Percentiles rank a stretch among this genome's conserved stretches.
Evolutionary conservation across 2,329 filamentous ascomycete species (phyloP).

Genomic region (Fusarium sp.): DNA sequence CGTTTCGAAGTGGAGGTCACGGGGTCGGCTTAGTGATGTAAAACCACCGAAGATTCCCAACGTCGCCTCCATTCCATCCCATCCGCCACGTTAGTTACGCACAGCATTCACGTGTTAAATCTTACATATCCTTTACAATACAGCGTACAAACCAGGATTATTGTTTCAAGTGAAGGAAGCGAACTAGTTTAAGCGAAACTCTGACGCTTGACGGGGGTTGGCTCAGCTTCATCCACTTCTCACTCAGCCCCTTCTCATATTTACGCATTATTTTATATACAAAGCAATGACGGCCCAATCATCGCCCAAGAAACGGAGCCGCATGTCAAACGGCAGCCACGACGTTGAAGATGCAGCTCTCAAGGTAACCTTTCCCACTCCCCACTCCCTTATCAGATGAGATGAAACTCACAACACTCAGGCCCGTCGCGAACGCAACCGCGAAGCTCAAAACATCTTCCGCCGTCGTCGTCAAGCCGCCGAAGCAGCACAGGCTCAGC

Average conservation of each 20-base stretch:
- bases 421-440: slow-evolving; percentile 51
- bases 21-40: slow-evolving; percentile 36
- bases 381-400: background rate
- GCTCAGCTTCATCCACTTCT: background rate
- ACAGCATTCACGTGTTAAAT: no score
- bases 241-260: background rate
- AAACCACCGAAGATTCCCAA: slow-evolving; percentile 33
- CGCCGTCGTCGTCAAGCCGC: slow-evolving; percentile 50
- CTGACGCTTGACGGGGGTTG: no score
- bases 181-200: no score
- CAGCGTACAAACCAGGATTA: no score
- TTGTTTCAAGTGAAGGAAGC: no score
- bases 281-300: slow-evolving; percentile 35
- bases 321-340: slow-evolving; percentile 35
- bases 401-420: slow-evolving; percentile 30
- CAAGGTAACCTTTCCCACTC: slow-evolving; percentile 30
- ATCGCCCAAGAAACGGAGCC: slow-evolving; percentile 42
- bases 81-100: slow-evolving; percentile 7
- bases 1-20: slow-evolving; percentile 14
- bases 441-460: slow-evolving; percentile 52
- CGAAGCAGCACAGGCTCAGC: slow-evolving; percentile 48
- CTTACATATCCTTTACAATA: no score
- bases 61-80: slow-evolving; percentile 22
- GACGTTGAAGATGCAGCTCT: slow-evolving; percentile 48
- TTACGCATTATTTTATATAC: slow-evolving; percentile 8